These are phyloP conservation scores for Apophysomyces elegans DNA, from an alignment of 371 early-diverging fungal genomes.

Conservation along the genomic window DNA sequence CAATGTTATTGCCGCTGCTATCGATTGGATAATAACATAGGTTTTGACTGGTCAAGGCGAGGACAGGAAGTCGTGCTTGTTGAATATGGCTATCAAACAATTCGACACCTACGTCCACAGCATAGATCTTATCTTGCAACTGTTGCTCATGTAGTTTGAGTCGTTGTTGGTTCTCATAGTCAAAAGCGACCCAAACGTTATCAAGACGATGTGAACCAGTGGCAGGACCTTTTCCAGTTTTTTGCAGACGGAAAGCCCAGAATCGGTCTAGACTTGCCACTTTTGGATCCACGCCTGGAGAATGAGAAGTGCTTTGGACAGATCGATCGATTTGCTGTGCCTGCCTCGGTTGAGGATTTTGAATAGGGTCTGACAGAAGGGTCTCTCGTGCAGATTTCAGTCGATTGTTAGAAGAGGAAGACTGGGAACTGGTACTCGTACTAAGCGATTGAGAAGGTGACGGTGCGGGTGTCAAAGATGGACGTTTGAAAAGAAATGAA, in stretches of 20 bases:
- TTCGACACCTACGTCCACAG: slow-evolving; percentile 23
- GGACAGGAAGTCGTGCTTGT: slow-evolving; percentile 30
- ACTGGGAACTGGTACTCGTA: background rate
- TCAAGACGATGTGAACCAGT: background rate
- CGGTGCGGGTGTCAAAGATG: background rate
- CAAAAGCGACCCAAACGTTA: slow-evolving; percentile 39
- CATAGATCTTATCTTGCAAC: background rate
- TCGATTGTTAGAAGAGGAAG: background rate
- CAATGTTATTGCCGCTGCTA: slow-evolving; percentile 20
- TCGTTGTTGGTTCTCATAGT: slow-evolving; percentile 31
- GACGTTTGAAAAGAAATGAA: slow-evolving; percentile 3
- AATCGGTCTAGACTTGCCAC: slow-evolving; percentile 26
- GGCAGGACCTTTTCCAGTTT: background rate
- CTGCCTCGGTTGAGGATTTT: background rate
- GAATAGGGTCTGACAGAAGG: background rate
- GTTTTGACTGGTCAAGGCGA: slow-evolving; percentile 24
- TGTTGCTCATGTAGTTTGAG: slow-evolving; percentile 20
- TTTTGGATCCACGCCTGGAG: slow-evolving; percentile 12
- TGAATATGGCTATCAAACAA: slow-evolving; percentile 42
- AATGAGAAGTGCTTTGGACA: background rate
- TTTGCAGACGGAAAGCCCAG: slow-evolving; percentile 35
- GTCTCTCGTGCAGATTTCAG: background rate
- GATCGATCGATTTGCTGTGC: slow-evolving; percentile 2
- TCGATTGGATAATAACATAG: slow-evolving; percentile 29
- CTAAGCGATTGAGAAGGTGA: slow-evolving; percentile 3